These are phyloP conservation scores for Raphidocelis subcapitata DNA, from an alignment of 139 green algal genomes.

Conservation along the genomic window DNA sequence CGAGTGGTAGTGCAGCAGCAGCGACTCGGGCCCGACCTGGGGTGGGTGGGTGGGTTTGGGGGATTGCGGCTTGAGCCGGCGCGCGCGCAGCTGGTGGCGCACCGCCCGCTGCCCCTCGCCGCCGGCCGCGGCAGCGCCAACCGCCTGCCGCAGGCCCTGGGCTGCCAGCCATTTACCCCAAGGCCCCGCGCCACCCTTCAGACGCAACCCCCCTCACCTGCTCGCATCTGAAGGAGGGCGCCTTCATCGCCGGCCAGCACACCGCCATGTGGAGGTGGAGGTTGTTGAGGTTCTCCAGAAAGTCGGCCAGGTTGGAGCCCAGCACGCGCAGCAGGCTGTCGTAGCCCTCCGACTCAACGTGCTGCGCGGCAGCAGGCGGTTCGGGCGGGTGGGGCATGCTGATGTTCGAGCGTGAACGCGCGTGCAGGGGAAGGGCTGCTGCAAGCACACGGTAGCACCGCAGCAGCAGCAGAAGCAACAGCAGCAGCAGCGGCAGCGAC, in stretches of 20 bases:
- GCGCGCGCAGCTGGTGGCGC: too few relatives aligned
- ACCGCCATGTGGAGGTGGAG: constrained; percentile 47
- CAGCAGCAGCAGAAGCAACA: background rate
- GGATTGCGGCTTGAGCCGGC: background rate
- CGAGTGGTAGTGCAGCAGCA: constrained; percentile 48
- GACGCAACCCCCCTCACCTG: constrained; percentile 18
- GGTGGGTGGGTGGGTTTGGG: background rate
- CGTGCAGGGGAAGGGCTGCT: background rate
- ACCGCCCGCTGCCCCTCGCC: too few relatives aligned
- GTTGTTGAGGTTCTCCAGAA: constrained; percentile 51
- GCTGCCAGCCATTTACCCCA: too few relatives aligned
- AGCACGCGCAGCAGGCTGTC: constrained; percentile 40
- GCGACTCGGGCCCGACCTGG: constrained; percentile 35
- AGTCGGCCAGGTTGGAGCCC: constrained; percentile 44
- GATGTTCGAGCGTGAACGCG: background rate
- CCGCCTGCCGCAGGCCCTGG: too few relatives aligned
- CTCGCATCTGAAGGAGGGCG: constrained; percentile 41
- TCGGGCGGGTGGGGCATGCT: background rate
- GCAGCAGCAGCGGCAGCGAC: background rate
- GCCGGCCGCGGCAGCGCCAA: too few relatives aligned
- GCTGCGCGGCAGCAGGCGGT: background rate
- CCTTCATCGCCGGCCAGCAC: constrained; percentile 31
- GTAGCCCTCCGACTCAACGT: constrained; percentile 34
- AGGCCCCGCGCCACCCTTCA: background rate
- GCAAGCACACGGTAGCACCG: background rate